These are phyloP conservation scores for Boletales sp. DNA, from an alignment of 768 basidiomycete species.

Conservation along the genomic window DNA sequence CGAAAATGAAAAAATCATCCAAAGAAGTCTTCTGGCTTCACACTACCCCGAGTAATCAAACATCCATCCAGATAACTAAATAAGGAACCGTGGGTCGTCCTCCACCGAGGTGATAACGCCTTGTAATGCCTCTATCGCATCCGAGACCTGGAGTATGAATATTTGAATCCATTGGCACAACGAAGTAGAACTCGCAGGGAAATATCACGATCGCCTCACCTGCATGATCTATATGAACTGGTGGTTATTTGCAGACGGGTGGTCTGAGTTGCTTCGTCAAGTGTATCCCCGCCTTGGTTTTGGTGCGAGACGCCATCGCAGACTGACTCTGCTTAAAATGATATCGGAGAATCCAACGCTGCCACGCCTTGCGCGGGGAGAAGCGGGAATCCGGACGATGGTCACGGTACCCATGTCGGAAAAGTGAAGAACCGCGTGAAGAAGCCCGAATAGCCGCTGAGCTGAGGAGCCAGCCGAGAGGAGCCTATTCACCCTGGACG, in stretches of 20 bases:
- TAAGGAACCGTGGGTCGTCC: conserved; percentile 54
- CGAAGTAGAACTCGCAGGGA: not conserved
- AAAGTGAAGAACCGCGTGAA: conserved; percentile 64
- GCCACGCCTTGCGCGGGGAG: not conserved
- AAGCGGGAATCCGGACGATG: no score
- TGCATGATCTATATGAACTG: conserved; percentile 71
- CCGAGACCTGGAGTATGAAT: conserved; percentile 32
- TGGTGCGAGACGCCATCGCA: conserved; percentile 52
- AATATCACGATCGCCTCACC: conserved; percentile 33
- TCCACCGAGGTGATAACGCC: conserved; percentile 56
- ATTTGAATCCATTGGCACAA: conserved; percentile 21
- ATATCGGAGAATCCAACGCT: no score
- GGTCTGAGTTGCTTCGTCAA: conserved; percentile 33
- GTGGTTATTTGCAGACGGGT: conserved; percentile 42
- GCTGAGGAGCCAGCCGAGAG: conserved; percentile 67
- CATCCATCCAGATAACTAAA: conserved; percentile 76
- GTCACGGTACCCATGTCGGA: not conserved
- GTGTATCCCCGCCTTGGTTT: conserved; percentile 55
- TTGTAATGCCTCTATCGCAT: conserved; percentile 62
- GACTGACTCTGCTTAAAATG: conserved; percentile 4
- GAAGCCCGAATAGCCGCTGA: conserved; percentile 65
- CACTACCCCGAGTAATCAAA: no score
- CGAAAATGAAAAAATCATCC: conserved; percentile 76
- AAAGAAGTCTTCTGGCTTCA: no score
- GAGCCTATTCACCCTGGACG: conserved; percentile 25